phyloP scores from a whole-genome alignment of 345 rosid species.

The Eucalyptus cloeziana region DNA sequence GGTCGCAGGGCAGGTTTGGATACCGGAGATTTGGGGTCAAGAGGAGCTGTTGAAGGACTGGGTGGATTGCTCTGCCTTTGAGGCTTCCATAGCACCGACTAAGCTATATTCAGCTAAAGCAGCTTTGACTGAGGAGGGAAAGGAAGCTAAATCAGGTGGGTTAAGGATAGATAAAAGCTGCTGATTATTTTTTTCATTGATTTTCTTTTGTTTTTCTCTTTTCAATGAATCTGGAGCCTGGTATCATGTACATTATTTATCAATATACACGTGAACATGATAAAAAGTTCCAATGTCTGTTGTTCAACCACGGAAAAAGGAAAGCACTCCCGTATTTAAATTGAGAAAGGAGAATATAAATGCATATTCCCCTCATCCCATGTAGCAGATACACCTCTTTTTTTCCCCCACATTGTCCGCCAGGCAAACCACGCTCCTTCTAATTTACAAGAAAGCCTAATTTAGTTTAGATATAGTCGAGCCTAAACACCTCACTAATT shows the following conservation, averaged over 20 bases:
- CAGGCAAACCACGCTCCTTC: not conserved
- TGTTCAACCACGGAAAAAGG: not conserved
- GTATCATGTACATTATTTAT: not conserved
- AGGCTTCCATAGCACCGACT: conserved; percentile 30
- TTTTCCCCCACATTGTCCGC: not conserved
- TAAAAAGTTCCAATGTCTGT: not conserved
- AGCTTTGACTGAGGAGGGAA: conserved; percentile 52
- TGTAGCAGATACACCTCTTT: not conserved
- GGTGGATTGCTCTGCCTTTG: conserved; percentile 68
- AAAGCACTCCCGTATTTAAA: not conserved
- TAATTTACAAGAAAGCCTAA: not conserved
- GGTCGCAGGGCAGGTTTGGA: conserved; percentile 67
- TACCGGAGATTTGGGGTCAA: conserved; percentile 90
- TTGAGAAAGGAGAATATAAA: not conserved
- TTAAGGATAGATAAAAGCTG: conserved; percentile 50
- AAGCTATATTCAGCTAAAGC: conserved; percentile 63
- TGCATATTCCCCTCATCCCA: not conserved
- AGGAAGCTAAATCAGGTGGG: conserved; percentile 29
- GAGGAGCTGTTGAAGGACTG: conserved; percentile 72
- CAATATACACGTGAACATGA: not conserved
- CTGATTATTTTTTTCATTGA: not conserved
- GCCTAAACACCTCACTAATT: not conserved
- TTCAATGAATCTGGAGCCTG: not conserved
- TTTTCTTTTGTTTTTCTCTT: not conserved
- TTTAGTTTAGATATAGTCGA: not conserved